These are phyloP conservation scores for Phialemoniopsis sp. DNA, from an alignment of 2,329 filamentous ascomycete genomes.

Conservation along the genomic window DNA sequence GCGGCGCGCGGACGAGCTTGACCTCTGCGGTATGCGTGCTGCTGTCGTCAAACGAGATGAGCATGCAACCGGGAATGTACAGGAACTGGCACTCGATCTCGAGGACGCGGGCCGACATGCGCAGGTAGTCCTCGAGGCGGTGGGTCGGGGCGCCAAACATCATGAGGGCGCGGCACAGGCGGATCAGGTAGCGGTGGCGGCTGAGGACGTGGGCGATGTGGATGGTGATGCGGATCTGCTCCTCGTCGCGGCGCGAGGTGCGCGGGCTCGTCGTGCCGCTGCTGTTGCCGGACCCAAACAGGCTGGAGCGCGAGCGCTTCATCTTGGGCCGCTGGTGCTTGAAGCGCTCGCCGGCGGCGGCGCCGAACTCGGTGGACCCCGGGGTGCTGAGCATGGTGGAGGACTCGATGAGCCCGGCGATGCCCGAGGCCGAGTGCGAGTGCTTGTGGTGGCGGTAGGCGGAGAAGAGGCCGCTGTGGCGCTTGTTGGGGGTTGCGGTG, in stretches of 20 bases:
- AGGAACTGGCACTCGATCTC: constrained; percentile 87
- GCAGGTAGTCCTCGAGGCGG: constrained; percentile 86
- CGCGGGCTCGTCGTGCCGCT: constrained; percentile 10
- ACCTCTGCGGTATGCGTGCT: constrained; percentile 75
- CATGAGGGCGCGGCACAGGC: constrained; percentile 84
- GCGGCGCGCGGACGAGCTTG: constrained; percentile 64
- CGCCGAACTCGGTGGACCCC: constrained; percentile 36
- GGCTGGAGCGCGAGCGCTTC: constrained; percentile 8
- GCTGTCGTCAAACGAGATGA: constrained; percentile 82
- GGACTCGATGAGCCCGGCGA: constrained; percentile 49
- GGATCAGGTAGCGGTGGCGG: constrained; percentile 78
- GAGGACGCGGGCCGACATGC: constrained; percentile 82
- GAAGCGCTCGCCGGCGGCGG: constrained; percentile 36
- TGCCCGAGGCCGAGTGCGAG: constrained; percentile 38
- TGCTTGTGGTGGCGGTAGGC: constrained; percentile 39
- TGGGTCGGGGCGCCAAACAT: constrained; percentile 87
- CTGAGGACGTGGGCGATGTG: constrained; percentile 67
- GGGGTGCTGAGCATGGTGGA: constrained; percentile 48
- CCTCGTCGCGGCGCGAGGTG: constrained; percentile 15
- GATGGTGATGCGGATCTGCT: constrained; percentile 42
- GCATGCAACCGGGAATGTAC: constrained; percentile 90
- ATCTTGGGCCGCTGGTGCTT: constrained; percentile 24
- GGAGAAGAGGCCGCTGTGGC: constrained; percentile 33
- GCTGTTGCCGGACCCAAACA: constrained; percentile 5
- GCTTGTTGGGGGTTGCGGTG: constrained; percentile 22